phyloP scores from a whole-genome alignment of 2,329 filamentous ascomycete species.

The Teratosphaeria epicoccoides region DNA sequence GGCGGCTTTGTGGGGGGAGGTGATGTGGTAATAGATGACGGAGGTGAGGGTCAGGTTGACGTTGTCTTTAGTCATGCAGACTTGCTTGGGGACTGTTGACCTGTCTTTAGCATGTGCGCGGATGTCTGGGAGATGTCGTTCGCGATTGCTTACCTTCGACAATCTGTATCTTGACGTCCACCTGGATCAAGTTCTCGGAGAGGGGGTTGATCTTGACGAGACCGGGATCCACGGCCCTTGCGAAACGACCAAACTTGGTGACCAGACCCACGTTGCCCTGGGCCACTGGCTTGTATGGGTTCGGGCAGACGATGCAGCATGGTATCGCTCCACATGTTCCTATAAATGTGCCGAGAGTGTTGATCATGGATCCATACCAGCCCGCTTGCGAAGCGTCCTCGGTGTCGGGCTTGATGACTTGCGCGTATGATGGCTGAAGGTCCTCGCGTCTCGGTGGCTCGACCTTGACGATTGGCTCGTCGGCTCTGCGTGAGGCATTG shows the following conservation, averaged over 20 bases:
- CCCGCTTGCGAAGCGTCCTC: constrained; percentile 62
- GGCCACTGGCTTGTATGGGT: constrained; percentile 64
- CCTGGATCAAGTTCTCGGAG: constrained; percentile 76
- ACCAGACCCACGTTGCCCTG: constrained; percentile 94
- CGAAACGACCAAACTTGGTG: constrained; percentile 90
- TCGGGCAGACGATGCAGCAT: constrained; percentile 84
- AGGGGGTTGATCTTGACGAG: constrained; percentile 96
- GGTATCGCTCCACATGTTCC: constrained; percentile 79
- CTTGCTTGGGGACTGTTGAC: constrained; percentile 70
- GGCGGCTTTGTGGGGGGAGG: constrained; percentile 87
- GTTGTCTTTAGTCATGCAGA: constrained; percentile 99
- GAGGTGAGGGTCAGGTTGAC: constrained; percentile 87
- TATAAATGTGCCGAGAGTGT: constrained; percentile 60
- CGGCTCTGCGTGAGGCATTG: constrained; percentile 6
- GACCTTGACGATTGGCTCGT: constrained; percentile 44
- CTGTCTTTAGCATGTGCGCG: neutral
- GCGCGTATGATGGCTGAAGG: constrained; percentile 63
- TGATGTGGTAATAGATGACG: constrained; percentile 98
- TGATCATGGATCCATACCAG: constrained; percentile 85
- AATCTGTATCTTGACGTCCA: constrained; percentile 99
- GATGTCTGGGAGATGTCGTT: neutral
- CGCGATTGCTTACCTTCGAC: constrained; percentile 47
- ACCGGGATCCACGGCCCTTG: constrained; percentile 90
- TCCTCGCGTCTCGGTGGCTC: constrained; percentile 74
- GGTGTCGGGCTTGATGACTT: constrained; percentile 47